Base-by-base conservation (phyloP, 2,329 filamentous ascomycete species). In the Fusarium sp. region DNA sequence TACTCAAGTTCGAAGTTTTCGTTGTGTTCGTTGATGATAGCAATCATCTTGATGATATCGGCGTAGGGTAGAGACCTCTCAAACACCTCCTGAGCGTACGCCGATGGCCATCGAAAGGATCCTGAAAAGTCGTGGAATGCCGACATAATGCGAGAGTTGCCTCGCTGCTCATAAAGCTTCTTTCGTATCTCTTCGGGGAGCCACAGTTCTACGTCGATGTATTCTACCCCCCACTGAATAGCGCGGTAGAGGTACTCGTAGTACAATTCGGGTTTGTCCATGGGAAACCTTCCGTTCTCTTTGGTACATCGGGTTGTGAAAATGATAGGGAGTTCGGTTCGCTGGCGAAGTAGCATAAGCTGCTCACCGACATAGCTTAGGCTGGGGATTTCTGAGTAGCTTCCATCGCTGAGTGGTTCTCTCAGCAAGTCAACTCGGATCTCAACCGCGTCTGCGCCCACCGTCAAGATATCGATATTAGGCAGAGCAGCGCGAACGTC, bases 1-100 rank as follows among this genome's bases (percentile, higher is more conserved):
- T 95, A 95, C 79, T 97, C 94, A 34, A 97, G 86, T 81, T 97
- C 93, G 77, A 97, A 96, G 79, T 97, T 96, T 74, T 95, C 93
- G 76, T 94, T 93, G 77, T 92, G 90, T 43, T 91, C 91, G 77
- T 90, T 91, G 76, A 94, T 92, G 76, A 95, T 91, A 32, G 91
- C 90, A 75, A 96, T 96, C 92, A 97, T 96, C 83, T 96, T 97
- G 76, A 97, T 90, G 61, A 97, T 93, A 78, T 97, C 93, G 49
- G 92, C 91, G 72, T 94, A 94, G 63, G 89, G 88, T 49, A 88
- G 88, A 11, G 91, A 93, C 71, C 90, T 87, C 63, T 88, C 83
- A 73, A 95, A 97, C 6, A 95, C 86, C 14, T 87, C 83, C 75
- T 92, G 88, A 2, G 93, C 93, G 71, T 92, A 87, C 9, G 87